Evolutionary conservation across 2,329 filamentous ascomycete species (phyloP).

Genomic region (Trematosphaeria pertusa): DNA sequence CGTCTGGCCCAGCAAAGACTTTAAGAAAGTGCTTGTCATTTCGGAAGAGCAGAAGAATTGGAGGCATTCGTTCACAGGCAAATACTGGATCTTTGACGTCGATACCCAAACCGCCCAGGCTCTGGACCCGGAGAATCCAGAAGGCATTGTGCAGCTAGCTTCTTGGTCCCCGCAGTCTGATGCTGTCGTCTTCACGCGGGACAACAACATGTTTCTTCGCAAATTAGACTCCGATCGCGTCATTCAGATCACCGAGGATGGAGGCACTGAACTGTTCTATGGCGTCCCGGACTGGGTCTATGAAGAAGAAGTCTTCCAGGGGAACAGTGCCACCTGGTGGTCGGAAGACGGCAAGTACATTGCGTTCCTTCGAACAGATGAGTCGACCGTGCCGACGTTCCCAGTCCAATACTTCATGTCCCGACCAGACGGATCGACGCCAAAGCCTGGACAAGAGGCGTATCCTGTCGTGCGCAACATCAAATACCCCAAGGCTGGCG

Average conservation of each 20-base stretch:
- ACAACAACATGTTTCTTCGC: conserved; percentile 90
- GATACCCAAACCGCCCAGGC: conserved; percentile 77
- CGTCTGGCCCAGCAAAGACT: conserved; percentile 79
- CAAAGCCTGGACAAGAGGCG: conserved; percentile 75
- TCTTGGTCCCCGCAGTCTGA: conserved; percentile 89
- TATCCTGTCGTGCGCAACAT: conserved; percentile 92
- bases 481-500: conserved; percentile 96
- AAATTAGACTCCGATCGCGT: conserved; percentile 67
- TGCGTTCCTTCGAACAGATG: conserved; percentile 92
- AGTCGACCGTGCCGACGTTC: conserved; percentile 88
- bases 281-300: conserved; percentile 98
- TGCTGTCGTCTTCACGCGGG: conserved; percentile 84
- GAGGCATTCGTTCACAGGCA: conserved; percentile 85
- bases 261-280: conserved; percentile 88
- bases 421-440: conserved; percentile 76
- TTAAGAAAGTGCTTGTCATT: conserved; percentile 85
- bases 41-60: conserved; percentile 78
- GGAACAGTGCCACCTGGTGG: conserved; percentile 93
- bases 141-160: conserved; percentile 78
- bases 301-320: conserved; percentile 82
- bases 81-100: conserved; percentile 94
- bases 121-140: conserved; percentile 71
- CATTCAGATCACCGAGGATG: conserved; percentile 81
- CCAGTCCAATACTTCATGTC: conserved; percentile 93
- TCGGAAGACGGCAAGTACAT: conserved; percentile 86